Base-by-base conservation (phyloP, 257 asterid species). In the Solanum boliviense region DNA sequence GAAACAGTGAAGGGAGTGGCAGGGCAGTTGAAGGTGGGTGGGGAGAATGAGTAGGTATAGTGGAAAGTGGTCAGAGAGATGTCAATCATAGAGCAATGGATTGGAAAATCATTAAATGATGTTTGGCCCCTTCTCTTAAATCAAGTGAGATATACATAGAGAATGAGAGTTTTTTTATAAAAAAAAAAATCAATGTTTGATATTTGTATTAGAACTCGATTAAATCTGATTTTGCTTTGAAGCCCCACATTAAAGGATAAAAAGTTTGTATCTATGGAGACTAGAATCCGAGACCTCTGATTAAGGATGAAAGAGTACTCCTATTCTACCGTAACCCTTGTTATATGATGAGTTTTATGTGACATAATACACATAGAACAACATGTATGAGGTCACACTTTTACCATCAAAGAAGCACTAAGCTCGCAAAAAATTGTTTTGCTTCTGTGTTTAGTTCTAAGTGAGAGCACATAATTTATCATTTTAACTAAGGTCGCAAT, bases 51-150 rank as follows among this genome's bases (percentile, higher is more conserved):
- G 39, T 71, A 32, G 10, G 41, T 15, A 15, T 2, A 35, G 39
- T 71, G 41, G 8, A 31, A 71, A 71, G n/a, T 71, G 78, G 3
- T 71, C 25, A 71, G 78, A 32, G 25, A 71, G 41, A 31, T 31
- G 23, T 71, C 41, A 71, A 71, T 71, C 78, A 71, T 16, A 71
- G 21, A 71, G 41, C 25, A 71, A 71, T 71, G 41, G 78, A 31
- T 31, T 31, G 78, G 25, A 16, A 71, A 71, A 71, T 71, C 41
- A 71, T 71, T 71, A 71, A 71, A 71, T 71, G 78, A 71, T 71
- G 41, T 2, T 71, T 71, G 78, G 78, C 8, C 78, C 78, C 39
- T 32, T 71, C 3, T 71, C 13, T 71, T 71, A 32, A 71, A 71
- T 71, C 0, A 16, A 27, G 6, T 70, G 74, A 67, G 20, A 67